A percentile compares a stretch with the other conserved stretches of the same genome.
phyloP scores from a whole-genome alignment of 768 basidiomycete genomes.

The Boletus edulis region DNA sequence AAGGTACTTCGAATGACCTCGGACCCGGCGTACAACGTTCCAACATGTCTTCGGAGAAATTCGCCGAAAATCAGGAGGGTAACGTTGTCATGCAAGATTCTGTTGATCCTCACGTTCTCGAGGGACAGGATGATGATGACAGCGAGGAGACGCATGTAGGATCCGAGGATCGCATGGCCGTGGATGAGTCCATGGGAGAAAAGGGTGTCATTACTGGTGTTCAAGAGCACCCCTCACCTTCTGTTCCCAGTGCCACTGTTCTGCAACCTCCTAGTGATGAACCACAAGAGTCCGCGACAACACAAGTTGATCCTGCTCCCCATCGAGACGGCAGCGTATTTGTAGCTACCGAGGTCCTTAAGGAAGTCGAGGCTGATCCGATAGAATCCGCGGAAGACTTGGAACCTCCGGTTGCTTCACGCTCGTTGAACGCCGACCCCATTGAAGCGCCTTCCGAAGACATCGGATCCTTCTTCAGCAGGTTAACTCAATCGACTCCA shows the following conservation, averaged over 20 bases:
- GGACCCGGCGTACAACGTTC: conserved; percentile 26
- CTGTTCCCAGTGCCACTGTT: not conserved
- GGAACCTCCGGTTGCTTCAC: conserved; percentile 12
- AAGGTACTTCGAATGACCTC: conserved; percentile 33
- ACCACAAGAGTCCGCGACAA: conserved; percentile 1
- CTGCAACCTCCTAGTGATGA: not conserved
- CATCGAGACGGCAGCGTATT: not conserved
- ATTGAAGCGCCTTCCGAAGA: conserved; percentile 26
- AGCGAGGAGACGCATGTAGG: conserved; percentile 22
- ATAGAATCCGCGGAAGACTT: conserved; percentile 44
- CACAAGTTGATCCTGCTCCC: conserved; percentile 16
- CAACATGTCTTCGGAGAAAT: not conserved
- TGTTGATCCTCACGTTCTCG: not conserved
- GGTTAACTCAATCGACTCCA: conserved; percentile 18
- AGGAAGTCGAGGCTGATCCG: conserved; percentile 32
- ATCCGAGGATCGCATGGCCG: conserved; percentile 16
- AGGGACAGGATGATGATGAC: conserved; percentile 2
- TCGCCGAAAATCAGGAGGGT: not conserved
- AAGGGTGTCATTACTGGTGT: not conserved
- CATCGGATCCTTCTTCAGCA: not conserved
- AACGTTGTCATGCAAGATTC: conserved; percentile 11
- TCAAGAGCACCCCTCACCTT: not conserved
- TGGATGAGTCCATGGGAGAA: conserved; percentile 6
- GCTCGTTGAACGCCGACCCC: conserved; percentile 22
- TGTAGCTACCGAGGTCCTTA: not conserved